Percentiles rank a stretch among this genome's conserved stretches.
These are phyloP conservation scores for Flaveria brownii DNA, from an alignment of 129 eudicot genomes.

Conservation along the genomic window DNA sequence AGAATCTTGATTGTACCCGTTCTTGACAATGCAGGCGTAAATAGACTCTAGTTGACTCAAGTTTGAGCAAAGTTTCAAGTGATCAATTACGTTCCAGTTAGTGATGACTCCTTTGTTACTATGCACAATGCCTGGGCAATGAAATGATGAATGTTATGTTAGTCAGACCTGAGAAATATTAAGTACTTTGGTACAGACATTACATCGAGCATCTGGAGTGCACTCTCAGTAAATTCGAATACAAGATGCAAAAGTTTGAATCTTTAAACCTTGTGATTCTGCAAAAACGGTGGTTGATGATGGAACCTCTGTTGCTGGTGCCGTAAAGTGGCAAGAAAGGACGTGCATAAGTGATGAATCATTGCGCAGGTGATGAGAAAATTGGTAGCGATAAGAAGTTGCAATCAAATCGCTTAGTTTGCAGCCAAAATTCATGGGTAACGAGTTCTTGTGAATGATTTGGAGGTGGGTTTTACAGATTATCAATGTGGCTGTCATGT, in stretches of 20 bases:
- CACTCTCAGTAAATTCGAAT: not conserved
- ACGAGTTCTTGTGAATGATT: not conserved
- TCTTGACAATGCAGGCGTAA: slow-evolving; percentile 64
- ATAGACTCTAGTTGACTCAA: slow-evolving; percentile 51
- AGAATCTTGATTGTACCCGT: slow-evolving; percentile 55
- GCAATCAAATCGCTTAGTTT: not conserved
- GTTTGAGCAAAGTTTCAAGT: slow-evolving; percentile 48
- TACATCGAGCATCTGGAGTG: slow-evolving; percentile 28
- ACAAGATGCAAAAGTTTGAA: not conserved
- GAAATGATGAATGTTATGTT: slow-evolving; percentile 12
- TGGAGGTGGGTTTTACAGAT: not conserved
- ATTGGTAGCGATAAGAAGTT: not conserved
- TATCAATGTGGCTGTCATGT: not conserved
- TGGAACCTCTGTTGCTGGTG: not conserved
- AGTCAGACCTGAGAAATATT: not conserved
- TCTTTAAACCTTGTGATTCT: slow-evolving; percentile 18
- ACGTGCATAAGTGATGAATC: not conserved
- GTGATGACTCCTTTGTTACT: slow-evolving; percentile 2
- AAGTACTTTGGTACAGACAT: not conserved
- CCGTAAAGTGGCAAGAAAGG: not conserved
- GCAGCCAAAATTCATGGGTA: not conserved
- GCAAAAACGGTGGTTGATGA: slow-evolving; percentile 23
- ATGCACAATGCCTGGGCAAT: slow-evolving; percentile 7
- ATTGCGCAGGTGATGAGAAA: not conserved
- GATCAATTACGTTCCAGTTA: slow-evolving; percentile 24